These are phyloP conservation scores for Metarhizium brunneum DNA, from an alignment of 2,329 filamentous ascomycete genomes.

Conservation along the genomic window DNA sequence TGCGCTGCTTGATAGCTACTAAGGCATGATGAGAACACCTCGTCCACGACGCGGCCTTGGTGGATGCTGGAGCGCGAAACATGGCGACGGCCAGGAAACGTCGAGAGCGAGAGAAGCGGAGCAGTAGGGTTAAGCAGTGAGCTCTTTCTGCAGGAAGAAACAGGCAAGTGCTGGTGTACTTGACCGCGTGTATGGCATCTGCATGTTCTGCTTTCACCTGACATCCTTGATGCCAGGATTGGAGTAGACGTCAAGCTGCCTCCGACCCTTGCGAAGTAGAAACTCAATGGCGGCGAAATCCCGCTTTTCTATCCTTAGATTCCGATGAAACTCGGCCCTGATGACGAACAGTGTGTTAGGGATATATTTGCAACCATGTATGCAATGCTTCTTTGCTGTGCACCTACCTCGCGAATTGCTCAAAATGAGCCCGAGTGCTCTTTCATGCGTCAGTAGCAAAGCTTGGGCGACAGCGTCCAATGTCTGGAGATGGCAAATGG, in stretches of 20 bases:
- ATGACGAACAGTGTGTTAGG: not conserved
- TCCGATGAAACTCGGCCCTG: constrained; percentile 61
- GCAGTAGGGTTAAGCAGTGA: not conserved
- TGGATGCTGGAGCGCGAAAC: not conserved
- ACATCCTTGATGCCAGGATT: constrained; percentile 74
- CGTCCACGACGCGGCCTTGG: constrained; percentile 3
- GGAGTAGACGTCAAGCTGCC: constrained; percentile 77
- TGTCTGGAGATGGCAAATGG: not conserved
- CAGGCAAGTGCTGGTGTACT: not conserved
- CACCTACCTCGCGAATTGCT: constrained; percentile 51
- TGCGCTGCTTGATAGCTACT: constrained; percentile 2
- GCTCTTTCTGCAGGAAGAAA: not conserved
- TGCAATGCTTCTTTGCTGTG: constrained; percentile 1
- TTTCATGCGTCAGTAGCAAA: constrained; percentile 1
- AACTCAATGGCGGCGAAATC: constrained; percentile 84
- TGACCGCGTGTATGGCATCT: not conserved
- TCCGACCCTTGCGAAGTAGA: constrained; percentile 67
- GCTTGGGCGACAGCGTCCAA: not conserved
- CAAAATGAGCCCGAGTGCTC: constrained; percentile 41
- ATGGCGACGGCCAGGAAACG: constrained; percentile 1
- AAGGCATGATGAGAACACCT: constrained; percentile 6
- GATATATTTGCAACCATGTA: too few relatives aligned
- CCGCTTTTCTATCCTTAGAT: constrained; percentile 62
- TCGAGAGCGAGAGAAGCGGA: not conserved
- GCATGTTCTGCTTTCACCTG: constrained; percentile 19